Evolutionary conservation across 2,329 filamentous ascomycete genomes (phyloP).

Genomic region (Neopestalotiopsis sp.): DNA sequence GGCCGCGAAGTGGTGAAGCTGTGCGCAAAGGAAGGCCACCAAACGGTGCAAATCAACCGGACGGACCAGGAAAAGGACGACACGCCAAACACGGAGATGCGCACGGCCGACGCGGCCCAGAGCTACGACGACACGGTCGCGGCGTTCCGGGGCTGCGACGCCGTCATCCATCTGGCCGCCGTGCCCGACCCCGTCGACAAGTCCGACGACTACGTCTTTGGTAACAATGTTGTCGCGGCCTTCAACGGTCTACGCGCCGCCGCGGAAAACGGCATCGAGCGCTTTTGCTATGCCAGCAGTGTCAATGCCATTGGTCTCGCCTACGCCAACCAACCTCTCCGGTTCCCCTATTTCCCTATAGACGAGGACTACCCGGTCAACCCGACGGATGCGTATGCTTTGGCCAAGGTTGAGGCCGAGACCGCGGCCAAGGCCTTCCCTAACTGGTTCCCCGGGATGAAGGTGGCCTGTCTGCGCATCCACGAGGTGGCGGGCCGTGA

Average conservation of each 20-base stretch:
- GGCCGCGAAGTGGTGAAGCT: conserved; percentile 9
- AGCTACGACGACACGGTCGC: conserved; percentile 37
- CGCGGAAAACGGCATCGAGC: conserved; percentile 38
- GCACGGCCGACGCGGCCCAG: conserved; percentile 36
- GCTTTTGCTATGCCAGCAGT: conserved; percentile 41
- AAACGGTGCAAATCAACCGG: conserved; percentile 40
- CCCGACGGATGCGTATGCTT: conserved; percentile 41
- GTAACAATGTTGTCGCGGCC: conserved; percentile 41
- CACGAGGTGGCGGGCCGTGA: conserved; percentile 38
- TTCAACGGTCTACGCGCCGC: conserved; percentile 45
- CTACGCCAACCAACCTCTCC: conserved; percentile 38
- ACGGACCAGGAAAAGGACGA: conserved; percentile 34
- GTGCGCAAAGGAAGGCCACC: conserved; percentile 30
- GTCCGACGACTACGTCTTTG: conserved; percentile 36
- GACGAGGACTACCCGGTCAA: conserved; percentile 38
- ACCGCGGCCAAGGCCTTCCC: conserved; percentile 37
- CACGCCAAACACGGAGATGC: conserved; percentile 37
- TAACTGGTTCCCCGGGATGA: conserved; percentile 42
- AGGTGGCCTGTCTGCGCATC: conserved; percentile 42
- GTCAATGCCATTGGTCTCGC: conserved; percentile 44
- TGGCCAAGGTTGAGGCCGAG: conserved; percentile 42
- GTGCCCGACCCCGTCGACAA: conserved; percentile 35
- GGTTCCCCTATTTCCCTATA: conserved; percentile 42
- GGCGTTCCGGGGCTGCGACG: conserved; percentile 41
- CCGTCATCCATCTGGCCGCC: conserved; percentile 41